phyloP scores from a whole-genome alignment of 352 stramenopile genomes.

The Phytophthora citrophthora region DNA sequence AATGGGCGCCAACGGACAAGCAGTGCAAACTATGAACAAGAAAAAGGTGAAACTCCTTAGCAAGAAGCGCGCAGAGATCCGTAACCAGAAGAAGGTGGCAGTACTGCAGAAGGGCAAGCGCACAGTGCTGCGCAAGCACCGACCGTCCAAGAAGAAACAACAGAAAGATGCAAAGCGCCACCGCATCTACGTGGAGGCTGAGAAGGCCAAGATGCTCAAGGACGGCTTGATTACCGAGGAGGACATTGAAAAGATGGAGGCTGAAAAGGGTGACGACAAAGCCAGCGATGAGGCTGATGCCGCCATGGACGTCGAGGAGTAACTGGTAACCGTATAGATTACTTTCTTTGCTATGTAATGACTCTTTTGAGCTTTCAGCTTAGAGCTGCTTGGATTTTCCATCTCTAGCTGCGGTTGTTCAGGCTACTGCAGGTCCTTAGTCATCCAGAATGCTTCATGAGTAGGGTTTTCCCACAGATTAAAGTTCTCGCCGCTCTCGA shows the following conservation, averaged over 20 bases:
- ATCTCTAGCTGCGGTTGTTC: neutral
- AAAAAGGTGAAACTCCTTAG: constrained; percentile 88
- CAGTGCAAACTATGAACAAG: constrained; percentile 84
- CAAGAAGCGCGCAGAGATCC: constrained; percentile 81
- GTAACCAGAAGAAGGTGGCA: constrained; percentile 86
- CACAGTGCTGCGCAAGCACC: constrained; percentile 66
- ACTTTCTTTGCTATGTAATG: constrained; percentile 38
- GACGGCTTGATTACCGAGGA: constrained; percentile 83
- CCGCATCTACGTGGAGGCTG: constrained; percentile 68
- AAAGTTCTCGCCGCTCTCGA: constrained; percentile 26
- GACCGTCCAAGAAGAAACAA: constrained; percentile 87
- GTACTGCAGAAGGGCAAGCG: constrained; percentile 59
- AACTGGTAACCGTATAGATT: constrained; percentile 44
- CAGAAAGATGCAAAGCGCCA: constrained; percentile 85
- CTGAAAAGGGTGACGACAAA: constrained; percentile 48
- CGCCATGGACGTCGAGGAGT: constrained; percentile 68
- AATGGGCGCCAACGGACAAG: constrained; percentile 65
- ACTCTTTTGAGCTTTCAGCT: constrained; percentile 8
- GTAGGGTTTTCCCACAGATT: constrained; percentile 38
- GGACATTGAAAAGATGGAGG: constrained; percentile 84
- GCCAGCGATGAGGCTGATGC: constrained; percentile 35
- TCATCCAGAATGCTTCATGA: constrained; percentile 38
- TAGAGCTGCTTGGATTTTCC: neutral
- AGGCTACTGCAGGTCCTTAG: constrained; percentile 27
- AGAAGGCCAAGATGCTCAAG: constrained; percentile 82